Evolutionary conservation across 208 protist genomes (phyloP).

Genomic region (Willaertia magna): DNA sequence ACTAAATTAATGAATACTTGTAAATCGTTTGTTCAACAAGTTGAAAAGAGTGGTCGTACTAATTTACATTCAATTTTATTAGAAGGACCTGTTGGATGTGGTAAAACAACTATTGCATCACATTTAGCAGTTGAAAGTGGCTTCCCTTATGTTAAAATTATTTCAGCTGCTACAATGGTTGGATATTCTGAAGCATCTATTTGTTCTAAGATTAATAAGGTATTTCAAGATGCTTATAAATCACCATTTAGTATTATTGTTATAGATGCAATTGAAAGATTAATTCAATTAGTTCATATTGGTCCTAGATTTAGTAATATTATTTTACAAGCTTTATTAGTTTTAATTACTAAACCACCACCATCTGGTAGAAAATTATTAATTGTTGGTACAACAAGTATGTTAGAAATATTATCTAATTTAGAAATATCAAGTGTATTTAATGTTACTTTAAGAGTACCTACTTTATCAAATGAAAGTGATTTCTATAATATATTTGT

Average conservation of each 20-base stretch:
- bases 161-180: constrained; percentile 79
- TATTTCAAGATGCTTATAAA: constrained; percentile 97
- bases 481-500: constrained; percentile 20
- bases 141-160: constrained; percentile 93
- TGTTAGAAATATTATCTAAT: constrained; percentile 61
- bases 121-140: constrained; percentile 58
- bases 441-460: constrained; percentile 38
- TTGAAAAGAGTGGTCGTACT: constrained; percentile 63
- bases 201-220: constrained; percentile 76
- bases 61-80: constrained; percentile 80
- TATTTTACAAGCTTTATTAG: constrained; percentile 87
- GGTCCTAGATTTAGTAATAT: constrained; percentile 95
- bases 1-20: constrained; percentile 40
- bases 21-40: constrained; percentile 54
- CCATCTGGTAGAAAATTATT: constrained; percentile 76
- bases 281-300: constrained; percentile 87
- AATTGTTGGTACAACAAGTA: constrained; percentile 80
- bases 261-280: constrained; percentile 91
- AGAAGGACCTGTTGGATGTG: constrained; percentile 63
- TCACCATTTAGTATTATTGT: constrained; percentile 87
- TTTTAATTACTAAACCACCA: constrained; percentile 81
- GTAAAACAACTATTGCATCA: constrained; percentile 90
- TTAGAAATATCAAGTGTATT: constrained; percentile 77
- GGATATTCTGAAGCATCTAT: constrained; percentile 53
- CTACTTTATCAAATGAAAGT: constrained; percentile 13